Evolutionary conservation across 2,329 filamentous ascomycete species (phyloP).

Genomic region (Aspergillus proliferans): DNA sequence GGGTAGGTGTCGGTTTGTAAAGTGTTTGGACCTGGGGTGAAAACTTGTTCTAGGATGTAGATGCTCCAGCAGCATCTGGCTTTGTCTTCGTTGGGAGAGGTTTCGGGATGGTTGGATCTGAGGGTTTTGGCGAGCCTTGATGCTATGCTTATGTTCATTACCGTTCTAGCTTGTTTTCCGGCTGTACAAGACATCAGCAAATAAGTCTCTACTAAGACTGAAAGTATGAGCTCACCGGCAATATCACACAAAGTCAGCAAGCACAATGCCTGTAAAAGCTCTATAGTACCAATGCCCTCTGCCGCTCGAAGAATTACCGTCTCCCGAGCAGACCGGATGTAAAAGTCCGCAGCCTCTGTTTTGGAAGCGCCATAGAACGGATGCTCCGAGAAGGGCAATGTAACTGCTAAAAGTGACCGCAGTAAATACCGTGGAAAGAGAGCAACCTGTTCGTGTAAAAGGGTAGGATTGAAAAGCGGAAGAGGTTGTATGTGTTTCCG

Average conservation of each 20-base stretch:
- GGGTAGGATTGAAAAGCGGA: constrained; percentile 1
- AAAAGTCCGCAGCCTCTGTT: constrained; percentile 1
- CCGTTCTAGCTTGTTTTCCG: constrained; percentile 1
- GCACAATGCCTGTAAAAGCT: constrained; percentile 4
- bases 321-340: constrained; percentile 3
- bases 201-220: not conserved
- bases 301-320: not conserved
- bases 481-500: constrained; percentile 5
- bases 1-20: not conserved
- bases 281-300: not conserved
- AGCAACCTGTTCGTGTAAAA: not conserved
- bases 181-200: not conserved
- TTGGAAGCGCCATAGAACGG: not conserved
- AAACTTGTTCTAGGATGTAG: constrained; percentile 4
- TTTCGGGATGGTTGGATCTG: not conserved
- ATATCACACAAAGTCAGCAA: constrained; percentile 4
- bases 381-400: constrained; percentile 1
- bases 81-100: not conserved
- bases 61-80: constrained; percentile 5
- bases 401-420: constrained; percentile 1
- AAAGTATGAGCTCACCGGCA: not conserved
- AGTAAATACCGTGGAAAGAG: not conserved
- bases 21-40: not conserved
- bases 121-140: not conserved
- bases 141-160: constrained; percentile 6